Base-by-base conservation (phyloP, 306 rosid species). In the Vigna angularis region DNA sequence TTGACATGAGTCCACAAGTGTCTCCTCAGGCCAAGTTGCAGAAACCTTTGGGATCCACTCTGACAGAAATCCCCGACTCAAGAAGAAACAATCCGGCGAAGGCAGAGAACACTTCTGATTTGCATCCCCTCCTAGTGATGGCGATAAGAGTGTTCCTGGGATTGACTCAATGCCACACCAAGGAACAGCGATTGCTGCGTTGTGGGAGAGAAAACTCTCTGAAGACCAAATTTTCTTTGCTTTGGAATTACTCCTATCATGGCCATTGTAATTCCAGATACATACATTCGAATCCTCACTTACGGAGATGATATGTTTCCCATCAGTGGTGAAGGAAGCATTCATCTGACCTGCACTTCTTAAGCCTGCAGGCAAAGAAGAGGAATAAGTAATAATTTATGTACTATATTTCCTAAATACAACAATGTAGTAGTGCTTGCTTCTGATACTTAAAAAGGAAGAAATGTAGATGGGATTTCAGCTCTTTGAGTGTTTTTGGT, bases 1-100 rank as follows among this genome's bases (percentile, higher is more conserved):
- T 16, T 90, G 88, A 59, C 81, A 61, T 0, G 93, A 73, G 78
- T 79, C 81, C 36, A 73, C 72, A 16, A 90, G 96, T 2, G 86
- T 81, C 78, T 91, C 97, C 78, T 90, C 98, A 0, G 97, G 98
- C 95, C 97, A 93, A 7, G 97, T 91, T 1, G 98, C 86, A 5
- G 91, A 70, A 72, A 89, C 96, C 87, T 77, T 91, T 1, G 93
- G 88, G 83, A 86, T 79, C 56, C 85, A 79, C 87, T 93, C 97
- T 4, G 85, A 78, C 70, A 90, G 71, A 79, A 89, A 91, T 48
- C 86, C 88, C 0, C 85, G 90, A 20, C 88, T 76, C 68, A 83
- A 65, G 79, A 87, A 84, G 91, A 91, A 89, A 80, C 94, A 93
- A 75, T 90, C 97, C 0, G 94, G 96, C 15, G 93, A 84, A 36